phyloP scores from a whole-genome alignment of 1,284 basidiomycete genomes.

The Lentinus polychrous region DNA sequence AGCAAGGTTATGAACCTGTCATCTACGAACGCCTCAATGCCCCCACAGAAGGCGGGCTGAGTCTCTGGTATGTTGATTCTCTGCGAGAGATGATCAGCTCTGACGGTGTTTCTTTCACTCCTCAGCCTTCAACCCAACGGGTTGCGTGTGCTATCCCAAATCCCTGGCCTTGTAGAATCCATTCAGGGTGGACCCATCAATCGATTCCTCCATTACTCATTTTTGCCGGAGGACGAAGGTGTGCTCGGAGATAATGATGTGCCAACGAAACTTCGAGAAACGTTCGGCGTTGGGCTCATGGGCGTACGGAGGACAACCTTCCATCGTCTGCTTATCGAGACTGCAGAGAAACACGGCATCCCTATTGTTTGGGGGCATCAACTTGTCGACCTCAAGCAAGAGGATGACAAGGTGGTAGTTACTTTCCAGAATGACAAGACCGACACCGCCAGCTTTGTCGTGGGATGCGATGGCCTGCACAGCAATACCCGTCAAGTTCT shows the following conservation, averaged over 20 bases:
- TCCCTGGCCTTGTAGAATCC: slow-evolving; percentile 30
- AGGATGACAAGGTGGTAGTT: slow-evolving; percentile 27
- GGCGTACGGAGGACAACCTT: slow-evolving; percentile 30
- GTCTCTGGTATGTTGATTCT: slow-evolving; percentile 26
- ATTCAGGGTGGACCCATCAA: slow-evolving; percentile 26
- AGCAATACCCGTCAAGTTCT: slow-evolving; percentile 32
- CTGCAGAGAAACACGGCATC: slow-evolving; percentile 29
- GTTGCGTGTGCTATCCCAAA: slow-evolving; percentile 31
- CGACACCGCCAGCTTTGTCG: slow-evolving; percentile 33
- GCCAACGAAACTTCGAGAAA: slow-evolving; percentile 14
- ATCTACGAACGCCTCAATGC: slow-evolving; percentile 33
- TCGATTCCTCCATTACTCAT: slow-evolving; percentile 22
- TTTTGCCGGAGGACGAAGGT: slow-evolving; percentile 25
- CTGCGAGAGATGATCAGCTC: neutral
- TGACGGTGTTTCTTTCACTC: neutral
- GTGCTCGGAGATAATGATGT: slow-evolving; percentile 23
- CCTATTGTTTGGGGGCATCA: slow-evolving; percentile 31
- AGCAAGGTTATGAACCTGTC: slow-evolving; percentile 34
- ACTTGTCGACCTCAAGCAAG: slow-evolving; percentile 28
- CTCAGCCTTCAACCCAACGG: slow-evolving; percentile 36
- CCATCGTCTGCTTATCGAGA: slow-evolving; percentile 27
- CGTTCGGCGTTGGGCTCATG: slow-evolving; percentile 21
- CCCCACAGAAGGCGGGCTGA: slow-evolving; percentile 28
- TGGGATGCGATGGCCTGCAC: slow-evolving; percentile 43
- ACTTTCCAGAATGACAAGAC: slow-evolving; percentile 31